Evolutionary conservation across 495 filamentous ascomycete species (phyloP).

Genomic region (Pyronema domesticum): DNA sequence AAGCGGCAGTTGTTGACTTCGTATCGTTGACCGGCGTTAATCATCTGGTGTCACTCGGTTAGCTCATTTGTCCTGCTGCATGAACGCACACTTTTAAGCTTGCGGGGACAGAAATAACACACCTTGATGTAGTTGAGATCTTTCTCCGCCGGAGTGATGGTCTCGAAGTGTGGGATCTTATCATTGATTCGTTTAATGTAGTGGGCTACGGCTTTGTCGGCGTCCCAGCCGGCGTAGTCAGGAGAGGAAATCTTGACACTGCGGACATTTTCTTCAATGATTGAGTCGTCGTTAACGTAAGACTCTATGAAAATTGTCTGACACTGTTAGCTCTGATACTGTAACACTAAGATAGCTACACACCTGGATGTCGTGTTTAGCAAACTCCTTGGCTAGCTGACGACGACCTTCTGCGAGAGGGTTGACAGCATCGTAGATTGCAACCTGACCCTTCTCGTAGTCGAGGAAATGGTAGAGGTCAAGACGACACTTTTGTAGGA

Average conservation of each 20-base stretch:
- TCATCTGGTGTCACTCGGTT: constrained; percentile 44
- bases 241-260: constrained; percentile 98
- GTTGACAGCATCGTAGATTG: constrained; percentile 99
- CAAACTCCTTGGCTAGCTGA: constrained; percentile 84
- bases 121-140: constrained; percentile 92
- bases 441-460: constrained; percentile 93
- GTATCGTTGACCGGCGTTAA: constrained; percentile 85
- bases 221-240: constrained; percentile 80
- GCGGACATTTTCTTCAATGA: constrained; percentile 93
- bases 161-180: constrained; percentile 90
- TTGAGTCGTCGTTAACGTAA: constrained; percentile 74
- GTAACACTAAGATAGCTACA: constrained; percentile 14
- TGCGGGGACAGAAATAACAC: neutral
- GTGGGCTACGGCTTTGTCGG: constrained; percentile 76
- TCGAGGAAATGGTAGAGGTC: constrained; percentile 94
- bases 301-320: constrained; percentile 95
- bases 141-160: constrained; percentile 46
- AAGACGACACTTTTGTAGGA: constrained; percentile 90
- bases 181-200: constrained; percentile 77
- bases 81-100: neutral
- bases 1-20: constrained; percentile 91
- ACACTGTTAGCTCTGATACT: neutral
- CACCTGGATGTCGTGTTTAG: constrained; percentile 85
- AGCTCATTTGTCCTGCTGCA: neutral
- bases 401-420: constrained; percentile 66